Base-by-base conservation (phyloP, 306 rosid species). In the Carpinus viminea region DNA sequence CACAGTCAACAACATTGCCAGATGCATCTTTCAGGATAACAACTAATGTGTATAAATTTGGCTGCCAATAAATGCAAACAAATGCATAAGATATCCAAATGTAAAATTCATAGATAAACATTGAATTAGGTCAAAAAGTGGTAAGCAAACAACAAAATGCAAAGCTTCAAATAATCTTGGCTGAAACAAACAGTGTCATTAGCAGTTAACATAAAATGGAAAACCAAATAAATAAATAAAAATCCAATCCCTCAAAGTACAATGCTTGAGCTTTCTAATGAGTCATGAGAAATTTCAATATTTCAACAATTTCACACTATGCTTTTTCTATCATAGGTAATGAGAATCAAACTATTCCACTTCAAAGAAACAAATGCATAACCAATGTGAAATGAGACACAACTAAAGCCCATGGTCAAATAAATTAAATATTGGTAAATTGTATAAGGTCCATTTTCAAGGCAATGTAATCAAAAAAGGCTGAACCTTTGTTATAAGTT, bases 21-120 rank as follows among this genome's bases (percentile, higher is more conserved):
- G 88, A 82, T 81, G 76, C 74, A 81, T 95, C 98, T 90, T 86
- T 95, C 64, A 95, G 87, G 85, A 80, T 60, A 55, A 95, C 91
- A 73, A 91, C 91, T 68, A 95, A 88, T 54, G 93, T 87, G 85
- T 95, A 95, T 68, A 92, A 89, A 82, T 88, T 82, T 34, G 98
- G 98, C 98, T 95, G 90, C 50, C 43, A 70, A 76, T 48, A 82
- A 83, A 74, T 72, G 71, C 31, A 72, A 70, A 83, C 57, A 76
- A 77, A 31, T 47, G 24, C 69, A 78, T 21, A 60, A 84, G 65
- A 74, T 17, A 70, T 50, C 51, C 28, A 59, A 64, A 74, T 72
- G 43, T 68, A 38, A 76, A 77, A 24, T 41, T 70, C 38, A 57
- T 70, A 36, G 79, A 12, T 59, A 69, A 68, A 68, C 53, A 26